Conservation (phyloP, 2,329 filamentous ascomycete genomes). For the Cercospora sesami region DNA sequence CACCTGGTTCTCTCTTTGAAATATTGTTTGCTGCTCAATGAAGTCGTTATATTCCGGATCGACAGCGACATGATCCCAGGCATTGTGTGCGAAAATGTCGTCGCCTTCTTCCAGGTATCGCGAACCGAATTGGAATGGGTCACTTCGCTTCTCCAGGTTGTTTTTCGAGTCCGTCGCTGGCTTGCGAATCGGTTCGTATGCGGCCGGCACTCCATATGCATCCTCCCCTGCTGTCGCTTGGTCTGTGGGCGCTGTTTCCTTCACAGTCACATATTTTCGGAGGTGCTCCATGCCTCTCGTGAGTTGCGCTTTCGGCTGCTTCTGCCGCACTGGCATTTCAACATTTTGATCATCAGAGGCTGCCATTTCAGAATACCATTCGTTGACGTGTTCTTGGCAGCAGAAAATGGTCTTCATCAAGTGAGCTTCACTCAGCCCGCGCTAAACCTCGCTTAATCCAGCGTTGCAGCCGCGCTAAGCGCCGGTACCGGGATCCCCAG, state of each 20-base stretch:
- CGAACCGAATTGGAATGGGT: constrained; percentile 95
- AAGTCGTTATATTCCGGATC: constrained; percentile 86
- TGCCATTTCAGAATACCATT: constrained; percentile 23
- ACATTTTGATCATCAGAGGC: constrained; percentile 13
- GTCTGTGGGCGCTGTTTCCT: constrained; percentile 36
- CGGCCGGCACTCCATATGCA: constrained; percentile 53
- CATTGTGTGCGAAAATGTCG: constrained; percentile 95
- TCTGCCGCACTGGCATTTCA: constrained; percentile 28
- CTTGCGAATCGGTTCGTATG: constrained; percentile 48
- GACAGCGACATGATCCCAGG: constrained; percentile 96
- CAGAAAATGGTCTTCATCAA: constrained; percentile 16
- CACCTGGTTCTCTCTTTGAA: constrained; percentile 82
- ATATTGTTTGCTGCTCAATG: constrained; percentile 77
- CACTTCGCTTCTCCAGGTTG: constrained; percentile 79
- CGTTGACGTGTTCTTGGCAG: constrained; percentile 26
- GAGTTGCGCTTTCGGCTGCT: constrained; percentile 46
- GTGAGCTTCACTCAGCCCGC: not conserved
- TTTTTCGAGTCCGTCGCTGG: constrained; percentile 62
- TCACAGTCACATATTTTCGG: constrained; percentile 50
- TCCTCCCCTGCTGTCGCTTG: constrained; percentile 38
- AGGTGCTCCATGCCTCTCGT: constrained; percentile 56
- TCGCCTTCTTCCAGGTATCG: constrained; percentile 80
- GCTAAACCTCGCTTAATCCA: not conserved
- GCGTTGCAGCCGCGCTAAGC: not conserved
- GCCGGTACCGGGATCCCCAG: not conserved